phyloP scores from a whole-genome alignment of 257 asterid species.

The Solanum piurae region DNA sequence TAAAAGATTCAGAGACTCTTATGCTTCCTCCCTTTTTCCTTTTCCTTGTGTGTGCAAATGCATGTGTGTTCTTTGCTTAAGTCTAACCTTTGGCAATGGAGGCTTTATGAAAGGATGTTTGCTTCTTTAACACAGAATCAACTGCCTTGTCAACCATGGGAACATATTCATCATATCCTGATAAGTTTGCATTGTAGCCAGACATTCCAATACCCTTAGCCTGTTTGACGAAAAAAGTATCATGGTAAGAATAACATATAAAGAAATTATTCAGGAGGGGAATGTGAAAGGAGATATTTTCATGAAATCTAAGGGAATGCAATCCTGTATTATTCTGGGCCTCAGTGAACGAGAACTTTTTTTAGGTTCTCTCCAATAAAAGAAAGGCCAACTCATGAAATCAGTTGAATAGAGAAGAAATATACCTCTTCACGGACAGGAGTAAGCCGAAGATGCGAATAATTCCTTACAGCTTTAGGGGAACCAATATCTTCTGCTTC shows the following conservation, averaged over 20 bases:
- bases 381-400: background rate
- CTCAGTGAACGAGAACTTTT: background rate
- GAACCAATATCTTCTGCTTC: slow-evolving; percentile 79
- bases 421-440: slow-evolving; percentile 72
- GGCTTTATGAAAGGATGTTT: slow-evolving; percentile 21
- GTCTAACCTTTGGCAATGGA: slow-evolving; percentile 37
- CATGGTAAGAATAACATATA: background rate
- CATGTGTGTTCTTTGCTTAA: background rate
- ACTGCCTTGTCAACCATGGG: slow-evolving; percentile 86
- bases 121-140: slow-evolving; percentile 60
- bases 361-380: background rate
- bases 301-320: background rate
- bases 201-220: slow-evolving; percentile 43
- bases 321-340: background rate
- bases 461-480: slow-evolving; percentile 44
- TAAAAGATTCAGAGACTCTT: background rate
- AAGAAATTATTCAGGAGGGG: background rate
- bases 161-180: slow-evolving; percentile 67
- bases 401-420: background rate
- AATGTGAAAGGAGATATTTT: background rate
- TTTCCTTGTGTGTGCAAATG: background rate
- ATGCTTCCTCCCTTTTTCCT: background rate
- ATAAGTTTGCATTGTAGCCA: slow-evolving; percentile 27
- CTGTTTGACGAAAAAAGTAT: slow-evolving; percentile 21
- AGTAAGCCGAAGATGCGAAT: slow-evolving; percentile 55